Conservation (phyloP, 2,329 filamentous ascomycete genomes). For the Juglanconis juglandina region DNA sequence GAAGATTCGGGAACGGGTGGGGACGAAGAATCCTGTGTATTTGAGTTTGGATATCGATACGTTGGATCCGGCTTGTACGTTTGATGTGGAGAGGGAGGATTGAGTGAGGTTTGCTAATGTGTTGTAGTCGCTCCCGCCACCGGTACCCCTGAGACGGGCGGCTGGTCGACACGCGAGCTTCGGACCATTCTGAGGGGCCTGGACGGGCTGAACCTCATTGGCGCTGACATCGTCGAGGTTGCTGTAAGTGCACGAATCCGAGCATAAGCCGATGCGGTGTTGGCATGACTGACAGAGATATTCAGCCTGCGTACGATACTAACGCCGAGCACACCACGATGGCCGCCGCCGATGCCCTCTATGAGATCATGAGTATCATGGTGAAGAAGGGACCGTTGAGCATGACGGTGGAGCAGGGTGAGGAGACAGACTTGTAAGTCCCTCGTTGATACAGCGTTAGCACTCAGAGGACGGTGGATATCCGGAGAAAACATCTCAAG, state of each 20-base stretch:
- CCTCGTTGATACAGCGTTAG: not conserved
- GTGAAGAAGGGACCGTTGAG: constrained; percentile 66
- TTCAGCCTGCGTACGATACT: constrained; percentile 62
- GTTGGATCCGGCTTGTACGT: constrained; percentile 73
- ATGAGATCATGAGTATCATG: constrained; percentile 79
- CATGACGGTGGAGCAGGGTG: constrained; percentile 16
- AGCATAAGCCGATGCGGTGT: not conserved
- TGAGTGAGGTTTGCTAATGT: constrained; percentile 11
- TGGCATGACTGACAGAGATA: constrained; percentile 18
- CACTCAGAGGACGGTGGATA: too few species aligned
- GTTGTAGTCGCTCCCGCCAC: constrained; percentile 63
- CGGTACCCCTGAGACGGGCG: constrained; percentile 72
- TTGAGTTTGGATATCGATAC: constrained; percentile 85
- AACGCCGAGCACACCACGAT: constrained; percentile 72
- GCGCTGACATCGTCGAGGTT: constrained; percentile 71
- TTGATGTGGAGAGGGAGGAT: not conserved
- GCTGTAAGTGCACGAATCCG: constrained; percentile 37
- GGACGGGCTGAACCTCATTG: constrained; percentile 66
- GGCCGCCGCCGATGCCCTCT: constrained; percentile 67
- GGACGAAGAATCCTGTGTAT: constrained; percentile 72
- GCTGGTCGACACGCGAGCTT: constrained; percentile 71
- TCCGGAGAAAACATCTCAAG: too few species aligned
- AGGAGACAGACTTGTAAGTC: constrained; percentile 18
- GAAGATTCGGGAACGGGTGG: constrained; percentile 72
- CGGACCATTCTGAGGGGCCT: constrained; percentile 68